Percentiles rank a stretch among this genome's conserved stretches.
These are phyloP conservation scores for Schizonepeta tenuifolia DNA, from an alignment of 257 asterid species.

Conservation along the genomic window DNA sequence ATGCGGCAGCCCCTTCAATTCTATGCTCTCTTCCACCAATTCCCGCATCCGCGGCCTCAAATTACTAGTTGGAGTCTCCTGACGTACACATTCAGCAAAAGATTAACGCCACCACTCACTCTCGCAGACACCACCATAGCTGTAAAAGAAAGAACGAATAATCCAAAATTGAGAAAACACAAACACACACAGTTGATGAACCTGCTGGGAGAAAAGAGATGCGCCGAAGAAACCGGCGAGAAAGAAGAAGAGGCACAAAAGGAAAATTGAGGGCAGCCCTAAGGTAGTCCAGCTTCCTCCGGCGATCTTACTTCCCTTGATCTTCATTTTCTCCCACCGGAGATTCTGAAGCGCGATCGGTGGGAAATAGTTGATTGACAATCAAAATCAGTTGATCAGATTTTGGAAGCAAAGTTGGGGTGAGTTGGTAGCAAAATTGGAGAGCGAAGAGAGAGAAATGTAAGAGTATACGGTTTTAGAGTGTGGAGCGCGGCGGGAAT, in stretches of 20 bases:
- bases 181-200: constrained; percentile 13
- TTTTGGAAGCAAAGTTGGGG: neutral
- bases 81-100: constrained; percentile 31
- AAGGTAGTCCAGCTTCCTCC: constrained; percentile 50
- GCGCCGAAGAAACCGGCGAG: constrained; percentile 86
- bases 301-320: constrained; percentile 59
- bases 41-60: constrained; percentile 51
- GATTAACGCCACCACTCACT: constrained; percentile 1
- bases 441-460: neutral
- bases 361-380: constrained; percentile 1
- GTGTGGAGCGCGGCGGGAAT: constrained; percentile 54
- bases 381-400: neutral
- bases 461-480: constrained; percentile 15
- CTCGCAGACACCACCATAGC: neutral
- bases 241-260: constrained; percentile 76
- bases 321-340: constrained; percentile 52
- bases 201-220: constrained; percentile 76
- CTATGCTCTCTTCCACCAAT: constrained; percentile 44
- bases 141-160: neutral
- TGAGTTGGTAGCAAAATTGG: neutral
- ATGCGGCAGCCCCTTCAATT: constrained; percentile 52
- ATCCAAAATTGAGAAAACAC: neutral
- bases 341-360: constrained; percentile 30
- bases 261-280: constrained; percentile 67
- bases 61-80: constrained; percentile 48